Evolutionary conservation across 2,329 filamentous ascomycete species (phyloP).

Genomic region (Penicillium freii): DNA sequence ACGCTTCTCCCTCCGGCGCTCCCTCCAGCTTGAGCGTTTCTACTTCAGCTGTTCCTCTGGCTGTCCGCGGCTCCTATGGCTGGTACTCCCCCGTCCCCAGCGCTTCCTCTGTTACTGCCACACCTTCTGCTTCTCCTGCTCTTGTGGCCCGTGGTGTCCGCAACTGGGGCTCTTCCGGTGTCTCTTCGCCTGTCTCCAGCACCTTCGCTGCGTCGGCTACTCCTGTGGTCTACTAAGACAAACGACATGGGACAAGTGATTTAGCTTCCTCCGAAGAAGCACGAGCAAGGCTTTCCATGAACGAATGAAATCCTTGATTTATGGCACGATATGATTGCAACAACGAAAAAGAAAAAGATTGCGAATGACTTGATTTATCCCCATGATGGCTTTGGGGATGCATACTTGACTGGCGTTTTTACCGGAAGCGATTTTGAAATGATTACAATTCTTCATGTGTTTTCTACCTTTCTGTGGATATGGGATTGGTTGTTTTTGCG

Average conservation of each 20-base stretch:
- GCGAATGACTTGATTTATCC: slow-evolving; percentile 5
- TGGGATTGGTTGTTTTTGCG: slow-evolving; percentile 9
- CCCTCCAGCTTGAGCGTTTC: not conserved
- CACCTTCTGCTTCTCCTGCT: slow-evolving; percentile 4
- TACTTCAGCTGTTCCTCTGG: slow-evolving; percentile 7
- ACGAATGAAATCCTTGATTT: slow-evolving; percentile 5
- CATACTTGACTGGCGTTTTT: slow-evolving; percentile 10
- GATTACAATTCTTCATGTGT: slow-evolving; percentile 8
- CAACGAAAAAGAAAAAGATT: not conserved
- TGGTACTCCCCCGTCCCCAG: slow-evolving; percentile 2
- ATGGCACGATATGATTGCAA: slow-evolving; percentile 14
- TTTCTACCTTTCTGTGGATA: slow-evolving; percentile 11
- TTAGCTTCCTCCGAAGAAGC: not conserved
- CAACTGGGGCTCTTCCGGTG: slow-evolving; percentile 6
- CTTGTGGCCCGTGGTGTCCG: slow-evolving; percentile 8
- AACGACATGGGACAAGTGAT: not conserved
- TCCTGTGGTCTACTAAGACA: slow-evolving; percentile 16
- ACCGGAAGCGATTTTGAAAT: not conserved
- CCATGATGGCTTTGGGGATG: not conserved
- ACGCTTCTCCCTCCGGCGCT: not conserved
- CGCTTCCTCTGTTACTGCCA: not conserved
- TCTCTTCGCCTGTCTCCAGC: slow-evolving; percentile 16
- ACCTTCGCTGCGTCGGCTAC: slow-evolving; percentile 10
- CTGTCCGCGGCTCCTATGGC: slow-evolving; percentile 4
- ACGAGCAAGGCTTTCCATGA: slow-evolving; percentile 4